Evolutionary conservation across 1,139 yeast genomes (phyloP), one percentile per base, ranked within the genome.

Genomic region (Debaryomyces udenii): DNA sequence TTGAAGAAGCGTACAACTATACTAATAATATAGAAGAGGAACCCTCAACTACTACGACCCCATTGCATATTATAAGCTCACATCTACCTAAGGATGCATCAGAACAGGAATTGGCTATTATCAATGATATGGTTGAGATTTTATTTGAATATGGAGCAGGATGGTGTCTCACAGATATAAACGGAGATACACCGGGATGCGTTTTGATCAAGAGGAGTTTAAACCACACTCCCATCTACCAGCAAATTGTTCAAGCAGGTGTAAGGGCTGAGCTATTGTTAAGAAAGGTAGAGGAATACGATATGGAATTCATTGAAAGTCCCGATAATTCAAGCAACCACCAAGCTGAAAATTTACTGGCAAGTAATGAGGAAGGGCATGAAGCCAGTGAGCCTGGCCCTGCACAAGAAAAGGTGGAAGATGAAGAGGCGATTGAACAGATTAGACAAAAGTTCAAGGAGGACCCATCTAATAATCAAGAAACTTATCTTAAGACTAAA

Each of bases 131-230:
- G 80, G 81, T 88, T 43, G 80, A 80, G 27, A 72, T 68, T 10
- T 63, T 91, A 43, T 82, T 91, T 52, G 82, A 87, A 55, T 85
- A 82, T 59, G 98, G 98, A 10, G 96, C 96, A 0, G 96, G 95
- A 6, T 91, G 97, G 97, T 83, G 83, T 54, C 70, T 83, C 45
- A 68, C 79, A 4, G 93, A 86, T 56, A 73, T 69, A 43, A 78
- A 83, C 47, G 71, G 78, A 50, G 81, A 83, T 48, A 86, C 96
- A 0, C 86, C 94, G 0, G 96, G 94, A 3, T 88, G 93, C 61
- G 72, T 84, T 37, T 68, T 79, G 47, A 70, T 74, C 41, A 76
- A 76, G 44, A 69, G 81, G 41, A 76, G 74, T 2, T 63, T 81
- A 41, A 62, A 68, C 40, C 59, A 62, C 4, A 61, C 67, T 0